Percentiles rank a stretch among this genome's conserved stretches.
Conservation (phyloP, 2,329 filamentous ascomycete genomes). For the Talaromyces islandicus region DNA sequence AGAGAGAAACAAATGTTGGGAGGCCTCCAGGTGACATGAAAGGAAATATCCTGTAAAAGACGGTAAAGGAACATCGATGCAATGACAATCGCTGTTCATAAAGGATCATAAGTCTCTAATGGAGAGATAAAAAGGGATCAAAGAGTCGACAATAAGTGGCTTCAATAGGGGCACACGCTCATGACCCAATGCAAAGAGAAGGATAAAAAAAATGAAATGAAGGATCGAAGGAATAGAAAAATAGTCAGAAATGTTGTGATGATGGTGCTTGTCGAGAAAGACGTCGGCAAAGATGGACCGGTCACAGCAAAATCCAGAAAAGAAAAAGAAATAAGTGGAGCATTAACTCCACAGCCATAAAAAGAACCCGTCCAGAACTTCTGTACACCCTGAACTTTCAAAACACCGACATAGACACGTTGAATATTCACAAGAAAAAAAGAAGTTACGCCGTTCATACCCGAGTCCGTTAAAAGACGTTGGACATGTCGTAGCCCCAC, state of each 20-base stretch:
- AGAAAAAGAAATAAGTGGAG: not conserved
- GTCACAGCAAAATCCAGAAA: not conserved
- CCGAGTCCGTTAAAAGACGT: not conserved
- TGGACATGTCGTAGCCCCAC: not conserved
- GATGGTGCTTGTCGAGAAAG: not conserved
- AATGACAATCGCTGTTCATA: not conserved
- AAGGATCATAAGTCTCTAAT: not conserved
- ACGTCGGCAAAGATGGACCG: not conserved
- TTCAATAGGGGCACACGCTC: not conserved
- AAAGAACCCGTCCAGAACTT: not conserved
- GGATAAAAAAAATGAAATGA: not conserved
- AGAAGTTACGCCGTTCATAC: slow-evolving; percentile 1
- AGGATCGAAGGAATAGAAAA: not conserved
- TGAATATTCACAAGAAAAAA: not conserved
- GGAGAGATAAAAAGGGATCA: not conserved
- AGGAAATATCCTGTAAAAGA: not conserved
- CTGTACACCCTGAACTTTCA: slow-evolving; percentile 4
- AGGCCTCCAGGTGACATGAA: not conserved
- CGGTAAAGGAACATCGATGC: not conserved
- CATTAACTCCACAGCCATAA: not conserved
- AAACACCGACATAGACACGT: slow-evolving; percentile 4
- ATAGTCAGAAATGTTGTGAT: not conserved
- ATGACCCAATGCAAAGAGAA: not conserved
- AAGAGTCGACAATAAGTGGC: not conserved
- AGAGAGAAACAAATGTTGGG: not conserved